phyloP scores from a whole-genome alignment of 2,329 filamentous ascomycete genomes.

The Pseudogymnoascus verrucosus region DNA sequence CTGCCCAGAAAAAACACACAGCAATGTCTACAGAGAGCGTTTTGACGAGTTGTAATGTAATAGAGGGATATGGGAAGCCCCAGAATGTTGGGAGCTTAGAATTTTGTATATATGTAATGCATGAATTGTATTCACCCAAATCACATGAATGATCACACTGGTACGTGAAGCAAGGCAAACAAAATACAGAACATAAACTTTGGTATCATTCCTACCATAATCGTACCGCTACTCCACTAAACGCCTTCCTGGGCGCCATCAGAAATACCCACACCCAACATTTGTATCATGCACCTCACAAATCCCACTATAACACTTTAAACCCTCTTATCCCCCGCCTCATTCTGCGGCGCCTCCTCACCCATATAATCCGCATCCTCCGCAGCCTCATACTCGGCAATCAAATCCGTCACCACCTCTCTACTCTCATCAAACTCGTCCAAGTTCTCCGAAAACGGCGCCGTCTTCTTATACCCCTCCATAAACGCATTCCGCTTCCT shows the following conservation, averaged over 20 bases:
- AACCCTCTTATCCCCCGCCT: conserved; percentile 5
- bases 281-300: conserved; percentile 7
- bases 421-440: conserved; percentile 92
- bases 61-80: not conserved
- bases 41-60: not conserved
- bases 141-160: not conserved
- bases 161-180: not conserved
- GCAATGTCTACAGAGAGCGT: not conserved
- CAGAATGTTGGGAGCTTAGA: not conserved
- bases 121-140: not conserved
- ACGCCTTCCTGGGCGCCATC: conserved; percentile 5
- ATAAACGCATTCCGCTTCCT: conserved; percentile 95
- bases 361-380: conserved; percentile 83
- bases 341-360: conserved; percentile 16
- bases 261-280: conserved; percentile 6
- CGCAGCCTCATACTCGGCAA: conserved; percentile 91
- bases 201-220: conserved; percentile 8
- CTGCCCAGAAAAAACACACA: not conserved
- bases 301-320: not conserved
- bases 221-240: not conserved
- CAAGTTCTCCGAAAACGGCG: conserved; percentile 83
- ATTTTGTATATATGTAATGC: conserved; percentile 7
- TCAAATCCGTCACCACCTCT: conserved; percentile 83
- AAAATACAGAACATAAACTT: not conserved
- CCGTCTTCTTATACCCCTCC: conserved; percentile 92